Base-by-base conservation (phyloP, 208 protist genomes). In the Acanthamoeba royreba region DNA sequence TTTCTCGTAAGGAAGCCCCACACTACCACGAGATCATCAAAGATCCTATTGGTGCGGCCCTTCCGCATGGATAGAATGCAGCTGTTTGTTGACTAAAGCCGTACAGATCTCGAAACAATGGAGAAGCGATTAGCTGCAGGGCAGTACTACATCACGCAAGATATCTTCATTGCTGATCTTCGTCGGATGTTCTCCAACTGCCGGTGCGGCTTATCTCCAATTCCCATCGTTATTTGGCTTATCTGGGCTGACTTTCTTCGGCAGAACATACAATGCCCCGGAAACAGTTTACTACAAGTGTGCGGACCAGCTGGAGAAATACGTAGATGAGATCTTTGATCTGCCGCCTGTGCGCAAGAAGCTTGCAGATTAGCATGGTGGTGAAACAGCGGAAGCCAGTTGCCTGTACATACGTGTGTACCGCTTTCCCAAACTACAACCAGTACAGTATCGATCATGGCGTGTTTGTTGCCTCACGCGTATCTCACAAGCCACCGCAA, bases 1-100 rank as follows among this genome's bases (percentile, higher is more conserved):
- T 98, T 11, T 47, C 74, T 25, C 17, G n/a, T 17, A 58, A 89
- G 4, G 81, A 96, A 46, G 97, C 93, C 13, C 92, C 95, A 4
- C 94, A 96, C 77, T 98, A 98, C 85, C 93, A 94, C 49, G 47
- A 95, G 3, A 38, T 97, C 19, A 95, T 97, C 66, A 96, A 96
- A 35, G 77, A 97, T 55, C 96, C 96, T 17, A 95, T 97, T 13
- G 93, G 93, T 95, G 40, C 52, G 77, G 22, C 11, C 40, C 72
- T 58, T 90, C 13, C 8, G 11, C 43, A 61, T n/a, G 38, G 28
- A 42, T n/a, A n/a, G n/a, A n/a, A n/a, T n/a, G n/a, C n/a, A n/a
- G n/a, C n/a, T n/a, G n/a, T n/a, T n/a, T n/a, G n/a, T n/a, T n/a
- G n/a, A n/a, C n/a, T n/a, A n/a, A n/a, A n/a, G 28, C 4, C 35